A percentile compares a stretch with the other conserved stretches of the same genome.
These are phyloP conservation scores for Cladorrhinum sp. DNA, from an alignment of 2,329 filamentous ascomycete genomes.

Conservation along the genomic window DNA sequence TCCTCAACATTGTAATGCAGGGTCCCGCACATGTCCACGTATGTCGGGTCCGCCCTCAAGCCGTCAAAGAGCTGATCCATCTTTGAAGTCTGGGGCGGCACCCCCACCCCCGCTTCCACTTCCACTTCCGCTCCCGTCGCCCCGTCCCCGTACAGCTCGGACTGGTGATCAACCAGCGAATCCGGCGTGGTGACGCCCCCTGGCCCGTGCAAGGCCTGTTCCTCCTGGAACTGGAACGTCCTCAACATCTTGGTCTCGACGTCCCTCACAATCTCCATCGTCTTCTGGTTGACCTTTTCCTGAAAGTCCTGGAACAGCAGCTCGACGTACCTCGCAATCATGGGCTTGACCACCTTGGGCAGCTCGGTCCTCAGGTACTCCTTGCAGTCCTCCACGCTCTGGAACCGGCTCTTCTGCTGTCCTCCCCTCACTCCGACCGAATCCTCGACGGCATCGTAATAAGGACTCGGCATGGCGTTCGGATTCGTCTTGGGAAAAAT, in stretches of 20 bases:
- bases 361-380: constrained; percentile 34
- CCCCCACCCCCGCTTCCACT: too few species aligned
- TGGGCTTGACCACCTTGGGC: constrained; percentile 31
- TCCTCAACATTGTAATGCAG: neutral
- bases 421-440: constrained; percentile 18
- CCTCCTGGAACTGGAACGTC: constrained; percentile 23
- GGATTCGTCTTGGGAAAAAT: constrained; percentile 24
- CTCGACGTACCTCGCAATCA: constrained; percentile 32
- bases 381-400: constrained; percentile 24
- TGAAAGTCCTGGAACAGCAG: constrained; percentile 28
- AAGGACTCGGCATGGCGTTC: constrained; percentile 23
- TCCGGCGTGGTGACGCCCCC: neutral
- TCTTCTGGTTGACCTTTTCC: constrained; percentile 24
- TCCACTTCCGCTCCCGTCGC: too few species aligned
- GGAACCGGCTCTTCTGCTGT: constrained; percentile 11
- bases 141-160: too few species aligned
- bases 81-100: neutral
- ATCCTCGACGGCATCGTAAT: constrained; percentile 28
- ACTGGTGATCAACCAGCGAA: neutral
- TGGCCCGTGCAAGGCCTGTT: constrained; percentile 6
- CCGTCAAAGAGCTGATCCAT: neutral
- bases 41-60: neutral
- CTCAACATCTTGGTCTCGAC: constrained; percentile 24
- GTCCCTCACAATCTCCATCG: constrained; percentile 27
- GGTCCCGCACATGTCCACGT: neutral